Conservation (phyloP, 2,329 filamentous ascomycete genomes). For the Thelonectria discophora region DNA sequence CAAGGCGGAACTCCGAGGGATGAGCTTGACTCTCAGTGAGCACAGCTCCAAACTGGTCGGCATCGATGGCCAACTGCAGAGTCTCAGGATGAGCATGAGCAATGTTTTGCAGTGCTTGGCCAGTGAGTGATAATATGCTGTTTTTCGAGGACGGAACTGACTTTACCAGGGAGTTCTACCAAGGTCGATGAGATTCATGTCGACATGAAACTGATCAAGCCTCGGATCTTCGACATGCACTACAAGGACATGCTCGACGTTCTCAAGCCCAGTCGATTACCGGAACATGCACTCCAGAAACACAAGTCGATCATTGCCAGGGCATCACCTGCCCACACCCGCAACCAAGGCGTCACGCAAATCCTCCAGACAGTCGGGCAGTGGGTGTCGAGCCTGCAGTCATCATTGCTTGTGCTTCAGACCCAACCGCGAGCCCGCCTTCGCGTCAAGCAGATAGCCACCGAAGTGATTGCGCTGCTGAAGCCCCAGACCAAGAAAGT, state of each 20-base stretch:
- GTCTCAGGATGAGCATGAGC: too few species aligned
- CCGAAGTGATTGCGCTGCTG: constrained; percentile 1
- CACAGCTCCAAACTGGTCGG: too few species aligned
- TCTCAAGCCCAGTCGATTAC: background rate
- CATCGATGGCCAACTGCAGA: too few species aligned
- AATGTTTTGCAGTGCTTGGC: too few species aligned
- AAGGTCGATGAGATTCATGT: background rate
- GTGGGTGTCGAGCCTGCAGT: constrained; percentile 1
- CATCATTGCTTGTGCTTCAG: constrained; percentile 9
- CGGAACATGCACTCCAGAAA: background rate
- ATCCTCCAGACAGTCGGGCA: background rate
- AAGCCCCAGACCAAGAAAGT: background rate
- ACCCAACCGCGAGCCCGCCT: background rate
- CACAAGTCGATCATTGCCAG: constrained; percentile 8
- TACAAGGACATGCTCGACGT: constrained; percentile 2
- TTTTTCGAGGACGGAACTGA: too few species aligned
- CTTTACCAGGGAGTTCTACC: background rate
- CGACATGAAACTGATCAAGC: background rate
- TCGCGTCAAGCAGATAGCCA: constrained; percentile 14
- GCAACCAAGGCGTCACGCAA: background rate
- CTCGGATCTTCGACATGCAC: background rate
- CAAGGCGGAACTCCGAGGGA: constrained; percentile 1
- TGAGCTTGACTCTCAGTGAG: too few species aligned
- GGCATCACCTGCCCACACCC: background rate
- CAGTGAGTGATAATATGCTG: too few species aligned